Evolutionary conservation across 257 asterid species (phyloP).

Genomic region (Verbascum thapsus): DNA sequence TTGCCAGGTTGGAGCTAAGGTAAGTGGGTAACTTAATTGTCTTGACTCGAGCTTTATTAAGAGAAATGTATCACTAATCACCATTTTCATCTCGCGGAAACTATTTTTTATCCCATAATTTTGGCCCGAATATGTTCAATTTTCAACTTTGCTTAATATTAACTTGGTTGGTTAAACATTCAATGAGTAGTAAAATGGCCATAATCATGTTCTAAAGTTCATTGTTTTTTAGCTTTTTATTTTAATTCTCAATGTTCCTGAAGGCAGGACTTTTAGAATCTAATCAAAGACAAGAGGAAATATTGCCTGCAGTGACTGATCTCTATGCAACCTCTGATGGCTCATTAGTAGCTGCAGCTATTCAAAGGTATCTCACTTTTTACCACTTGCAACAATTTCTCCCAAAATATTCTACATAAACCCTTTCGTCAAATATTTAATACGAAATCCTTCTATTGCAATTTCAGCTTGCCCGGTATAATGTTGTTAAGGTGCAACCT

Average conservation of each 20-base stretch:
- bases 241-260: conserved; percentile 36
- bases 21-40: conserved; percentile 43
- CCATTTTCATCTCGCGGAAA: background rate
- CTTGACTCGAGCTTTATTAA: conserved; percentile 17
- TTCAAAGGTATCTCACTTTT: conserved; percentile 59
- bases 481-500: conserved; percentile 64
- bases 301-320: conserved; percentile 67
- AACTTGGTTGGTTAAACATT: background rate
- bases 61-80: conserved; percentile 12
- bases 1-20: conserved; percentile 69
- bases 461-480: conserved; percentile 72
- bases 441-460: conserved; percentile 7
- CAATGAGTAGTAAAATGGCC: background rate
- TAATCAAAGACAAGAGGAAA: conserved; percentile 49
- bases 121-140: background rate
- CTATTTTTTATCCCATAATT: background rate
- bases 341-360: conserved; percentile 69
- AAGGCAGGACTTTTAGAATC: conserved; percentile 63
- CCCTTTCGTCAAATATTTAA: background rate
- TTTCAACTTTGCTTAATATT: background rate
- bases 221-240: background rate
- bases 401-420: background rate
- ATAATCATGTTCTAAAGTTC: background rate
- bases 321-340: conserved; percentile 65
- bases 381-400: conserved; percentile 2